phyloP scores from a whole-genome alignment of 805 yeast genomes.

The Metschnikowia proteae region DNA sequence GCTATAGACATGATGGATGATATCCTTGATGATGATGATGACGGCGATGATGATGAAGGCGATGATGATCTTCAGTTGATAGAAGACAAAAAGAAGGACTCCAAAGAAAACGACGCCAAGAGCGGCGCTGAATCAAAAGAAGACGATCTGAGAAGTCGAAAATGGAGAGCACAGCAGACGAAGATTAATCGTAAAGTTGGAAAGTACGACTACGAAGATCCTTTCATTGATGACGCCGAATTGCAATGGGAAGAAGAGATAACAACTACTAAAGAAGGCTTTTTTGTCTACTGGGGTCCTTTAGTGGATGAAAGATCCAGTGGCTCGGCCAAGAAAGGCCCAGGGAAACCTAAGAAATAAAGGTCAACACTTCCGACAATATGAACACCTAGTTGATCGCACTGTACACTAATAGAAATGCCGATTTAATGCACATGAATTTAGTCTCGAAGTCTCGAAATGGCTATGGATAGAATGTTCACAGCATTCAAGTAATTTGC shows the following conservation, averaged over 20 bases:
- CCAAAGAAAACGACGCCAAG: constrained; percentile 25
- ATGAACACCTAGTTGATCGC: neutral
- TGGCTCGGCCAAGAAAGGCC: constrained; percentile 23
- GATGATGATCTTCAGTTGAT: constrained; percentile 36
- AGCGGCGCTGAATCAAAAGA: constrained; percentile 43
- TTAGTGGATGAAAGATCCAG: constrained; percentile 51
- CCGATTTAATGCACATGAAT: neutral
- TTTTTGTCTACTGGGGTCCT: constrained; percentile 93
- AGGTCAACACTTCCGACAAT: neutral
- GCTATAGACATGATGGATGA: constrained; percentile 52
- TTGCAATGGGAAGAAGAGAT: constrained; percentile 89
- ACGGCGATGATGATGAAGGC: constrained; percentile 45
- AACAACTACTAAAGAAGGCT: constrained; percentile 90
- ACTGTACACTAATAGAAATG: neutral
- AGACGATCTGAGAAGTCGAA: constrained; percentile 41
- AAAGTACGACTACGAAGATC: constrained; percentile 88
- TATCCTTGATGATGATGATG: constrained; percentile 47
- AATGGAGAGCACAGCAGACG: constrained; percentile 42
- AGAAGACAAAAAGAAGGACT: constrained; percentile 11
- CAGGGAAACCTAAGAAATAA: constrained; percentile 26
- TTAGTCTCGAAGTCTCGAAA: constrained; percentile 28
- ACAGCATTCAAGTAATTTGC: constrained; percentile 28
- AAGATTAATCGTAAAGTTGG: constrained; percentile 73
- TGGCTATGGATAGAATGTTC: constrained; percentile 31
- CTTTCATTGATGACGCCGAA: constrained; percentile 95